Evolutionary conservation across 2,329 filamentous ascomycete genomes (phyloP), one percentile per base, ranked within the genome.

Genomic region (Epichloe hybrida): DNA sequence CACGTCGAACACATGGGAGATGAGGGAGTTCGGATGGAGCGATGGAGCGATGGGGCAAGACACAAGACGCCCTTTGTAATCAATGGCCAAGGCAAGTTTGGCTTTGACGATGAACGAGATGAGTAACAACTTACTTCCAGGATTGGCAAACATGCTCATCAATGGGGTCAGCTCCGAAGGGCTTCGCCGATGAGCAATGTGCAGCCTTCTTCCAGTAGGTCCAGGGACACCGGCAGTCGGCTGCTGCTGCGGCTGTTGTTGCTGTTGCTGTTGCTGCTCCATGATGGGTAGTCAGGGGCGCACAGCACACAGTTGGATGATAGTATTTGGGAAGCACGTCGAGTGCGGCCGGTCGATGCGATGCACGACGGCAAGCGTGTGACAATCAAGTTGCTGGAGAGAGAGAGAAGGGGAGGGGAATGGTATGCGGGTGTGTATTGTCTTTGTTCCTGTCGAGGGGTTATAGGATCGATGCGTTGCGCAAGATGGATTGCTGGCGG

Each of bases 161-260:
- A 97, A 75, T 57, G 91, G 93, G 53, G 91, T 97, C 70, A 97
- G 77, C 77, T 97, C 93, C 60, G 93, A 97, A 58, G 91, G 93
- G 73, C 89, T 96, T 71, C 91, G 84, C 66, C 91, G 86, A 75
- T 97, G 91, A 64, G 91, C 91, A 72, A 97, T 96, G 74, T 97
- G 90, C 68, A 97, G 81, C 68, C 90, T 85, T 66, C 91, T 89
- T 65, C 89, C 89, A 66, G 84, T 72, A 63, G 88, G 87, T 61
- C 88, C 89, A 66, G 74, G 74, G 54, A 81, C 77, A 62, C 78
- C 78, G 64, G 75, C 75, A 58, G 72, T 62, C 63, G 71, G 70
- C 62, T 71, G 71, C 62, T 71, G 71, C 64, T 71, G 72, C 61
- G 72, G 70, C 63, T 8, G 77, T 69, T 83, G 76, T 64, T 82